Percentiles rank a stretch among this genome's conserved stretches.
These are phyloP conservation scores for Clarireedia homoeocarpa DNA, from an alignment of 2,329 filamentous ascomycete genomes.

Conservation along the genomic window DNA sequence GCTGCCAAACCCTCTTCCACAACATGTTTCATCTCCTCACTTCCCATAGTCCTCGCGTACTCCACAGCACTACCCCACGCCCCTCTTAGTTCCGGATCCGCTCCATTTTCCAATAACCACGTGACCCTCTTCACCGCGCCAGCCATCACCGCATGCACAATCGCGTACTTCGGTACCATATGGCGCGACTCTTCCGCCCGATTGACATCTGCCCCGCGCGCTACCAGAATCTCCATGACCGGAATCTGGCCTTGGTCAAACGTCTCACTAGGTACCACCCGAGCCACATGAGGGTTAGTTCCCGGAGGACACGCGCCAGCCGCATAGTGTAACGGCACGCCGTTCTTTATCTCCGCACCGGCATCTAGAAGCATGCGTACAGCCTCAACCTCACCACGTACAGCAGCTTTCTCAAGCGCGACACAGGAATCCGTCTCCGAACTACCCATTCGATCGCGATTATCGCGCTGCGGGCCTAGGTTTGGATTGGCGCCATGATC, in stretches of 20 bases:
- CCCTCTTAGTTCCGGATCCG: background rate
- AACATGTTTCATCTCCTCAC: background rate
- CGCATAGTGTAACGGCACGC: background rate
- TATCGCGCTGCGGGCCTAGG: background rate
- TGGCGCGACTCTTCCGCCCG: background rate
- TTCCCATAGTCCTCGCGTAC: background rate
- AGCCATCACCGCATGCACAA: background rate
- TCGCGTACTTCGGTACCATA: background rate
- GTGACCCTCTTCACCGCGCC: background rate
- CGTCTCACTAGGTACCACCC: background rate
- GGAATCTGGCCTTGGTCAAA: background rate
- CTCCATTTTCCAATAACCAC: background rate
- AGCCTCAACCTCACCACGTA: background rate
- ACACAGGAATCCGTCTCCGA: background rate
- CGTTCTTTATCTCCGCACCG: background rate
- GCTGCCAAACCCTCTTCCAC: background rate
- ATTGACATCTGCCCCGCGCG: background rate
- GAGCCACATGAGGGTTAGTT: background rate
- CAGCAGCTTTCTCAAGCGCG: background rate
- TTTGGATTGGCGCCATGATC: background rate
- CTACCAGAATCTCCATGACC: background rate
- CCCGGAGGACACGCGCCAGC: background rate
- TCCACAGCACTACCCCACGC: background rate
- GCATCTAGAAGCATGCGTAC: background rate
- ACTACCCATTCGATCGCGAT: background rate